Base-by-base conservation (phyloP, 306 rosid species). In the Trifolium subterraneum region DNA sequence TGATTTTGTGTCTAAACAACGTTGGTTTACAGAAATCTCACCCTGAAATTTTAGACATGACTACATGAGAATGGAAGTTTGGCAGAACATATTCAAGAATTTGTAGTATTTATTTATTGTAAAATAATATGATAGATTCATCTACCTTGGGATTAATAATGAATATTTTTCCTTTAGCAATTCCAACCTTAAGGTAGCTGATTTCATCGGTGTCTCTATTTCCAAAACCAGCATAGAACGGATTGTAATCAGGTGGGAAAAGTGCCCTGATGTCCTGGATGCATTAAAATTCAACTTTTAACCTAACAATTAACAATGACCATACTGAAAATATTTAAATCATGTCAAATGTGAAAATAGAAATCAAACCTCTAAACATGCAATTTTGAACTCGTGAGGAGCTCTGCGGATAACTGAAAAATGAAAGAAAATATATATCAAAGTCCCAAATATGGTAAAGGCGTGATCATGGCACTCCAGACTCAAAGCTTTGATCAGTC, bases 151-250 rank as follows among this genome's bases (percentile, higher is more conserved):
- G 97, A 81, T 95, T 95, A 65, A 92, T 87, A 23, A 79, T 95
- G 87, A 95, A 88, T 64, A 95, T 78, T 81, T 95, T 95, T 74
- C 99, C 98, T 66, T 74, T 78, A 2, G 98, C 96, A 73, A 95
- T 89, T 85, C 99, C 99, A 66, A 92, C 96, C 87, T 84, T 92
- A 65, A 88, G 85, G 79, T 95, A 95, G 83, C 99, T 95, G 80
- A 95, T 45, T 79, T 90, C 99, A 80, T 95, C 99, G 0, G 99
- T 95, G 67, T 85, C 86, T 81, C 99, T 88, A 83, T 95, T 92
- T 78, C 99, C 98, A 83, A 95, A 95, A 35, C 99, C 99, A 74
- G 99, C 98, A 78, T 95, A 95, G 88, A 95, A 95, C 0, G 99
- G 99, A 82, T 92, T 87, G 90, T 83, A 81, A 80, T 92, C 96